Evolutionary conservation across 441 rosid genomes (phyloP), one percentile per base, ranked within the genome.

Genomic region (Arabidopsis lyrata): DNA sequence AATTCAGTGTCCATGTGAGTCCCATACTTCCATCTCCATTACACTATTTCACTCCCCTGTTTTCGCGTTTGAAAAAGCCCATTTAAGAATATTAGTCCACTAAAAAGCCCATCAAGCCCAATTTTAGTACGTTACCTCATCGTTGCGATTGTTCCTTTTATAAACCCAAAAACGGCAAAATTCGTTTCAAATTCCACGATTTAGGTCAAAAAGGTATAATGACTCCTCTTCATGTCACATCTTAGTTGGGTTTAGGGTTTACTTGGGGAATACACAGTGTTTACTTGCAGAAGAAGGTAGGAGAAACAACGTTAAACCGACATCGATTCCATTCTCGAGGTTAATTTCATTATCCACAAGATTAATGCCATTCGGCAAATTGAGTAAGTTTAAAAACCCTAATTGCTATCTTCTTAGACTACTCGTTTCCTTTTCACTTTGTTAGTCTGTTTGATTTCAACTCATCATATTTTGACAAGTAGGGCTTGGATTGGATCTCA

Each of bases 91-190:
- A 24, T n/a, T 14, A 61, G 35, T 41, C 66, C 66, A 61, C 14
- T 41, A 5, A 38, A 41, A 61, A 22, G 50, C 22, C 66, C 50
- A 61, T 14, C 22, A 24, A 38, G 36, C 66, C 20, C 34, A 61
- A 14, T n/a, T 42, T 27, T 42, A 9, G 15, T 11, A 18, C 8
- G 0, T 16, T 0, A 15, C 0, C 35, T 13, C 10, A 13, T 29
- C 12, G 22, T 8, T 56, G 20, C 4, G 24, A 32, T 56, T 15
- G 41, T 31, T n/a, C 22, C 11, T 31, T 58, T 31, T 58, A 10
- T 59, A 18, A 34, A 31, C 24, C 31, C 14, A 11, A 39, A 38
- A 52, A 31, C 2, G 60, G 60, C n/a, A 58, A 35, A 16, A 16
- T 16, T 18, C 24, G 48, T 38, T 39, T 39, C 47, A 13, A 60